phyloP scores from a whole-genome alignment of 805 yeast genomes.

The Starmerella apis region DNA sequence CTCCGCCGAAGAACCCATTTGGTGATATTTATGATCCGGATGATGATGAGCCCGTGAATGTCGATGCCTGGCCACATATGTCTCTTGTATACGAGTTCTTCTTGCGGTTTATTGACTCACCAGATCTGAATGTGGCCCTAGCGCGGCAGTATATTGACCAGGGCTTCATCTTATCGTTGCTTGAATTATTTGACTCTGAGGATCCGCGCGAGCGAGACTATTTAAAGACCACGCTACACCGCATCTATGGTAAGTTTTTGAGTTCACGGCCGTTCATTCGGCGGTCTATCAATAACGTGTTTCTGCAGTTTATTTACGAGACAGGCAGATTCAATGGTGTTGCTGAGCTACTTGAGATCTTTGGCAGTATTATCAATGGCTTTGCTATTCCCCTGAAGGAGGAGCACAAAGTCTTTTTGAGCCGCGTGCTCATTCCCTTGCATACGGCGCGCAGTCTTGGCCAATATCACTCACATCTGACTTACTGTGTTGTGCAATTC shows the following conservation, averaged over 20 bases:
- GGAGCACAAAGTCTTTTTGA: slow-evolving; percentile 85
- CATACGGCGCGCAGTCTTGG: slow-evolving; percentile 86
- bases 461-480: slow-evolving; percentile 90
- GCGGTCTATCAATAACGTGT: slow-evolving; percentile 82
- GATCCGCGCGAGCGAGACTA: slow-evolving; percentile 95
- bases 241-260: slow-evolving; percentile 91
- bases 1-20: slow-evolving; percentile 95
- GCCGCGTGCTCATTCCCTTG: slow-evolving; percentile 77
- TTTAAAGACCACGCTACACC: slow-evolving; percentile 84
- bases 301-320: slow-evolving; percentile 86
- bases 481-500: slow-evolving; percentile 94
- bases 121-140: slow-evolving; percentile 83
- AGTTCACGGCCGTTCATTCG: slow-evolving; percentile 83
- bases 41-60: slow-evolving; percentile 95
- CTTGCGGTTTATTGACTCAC: slow-evolving; percentile 81
- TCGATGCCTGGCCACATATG: slow-evolving; percentile 98
- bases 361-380: slow-evolving; percentile 94
- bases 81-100: slow-evolving; percentile 91
- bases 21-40: slow-evolving; percentile 97
- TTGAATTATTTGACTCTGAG: slow-evolving; percentile 89
- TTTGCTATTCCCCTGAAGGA: slow-evolving; percentile 95
- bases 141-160: slow-evolving; percentile 94
- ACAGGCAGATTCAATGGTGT: slow-evolving; percentile 93
- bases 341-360: slow-evolving; percentile 85
- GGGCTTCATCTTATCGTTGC: slow-evolving; percentile 63